Conservation (phyloP, 2,329 filamentous ascomycete species). For the Sordariomycetes sp. region DNA sequence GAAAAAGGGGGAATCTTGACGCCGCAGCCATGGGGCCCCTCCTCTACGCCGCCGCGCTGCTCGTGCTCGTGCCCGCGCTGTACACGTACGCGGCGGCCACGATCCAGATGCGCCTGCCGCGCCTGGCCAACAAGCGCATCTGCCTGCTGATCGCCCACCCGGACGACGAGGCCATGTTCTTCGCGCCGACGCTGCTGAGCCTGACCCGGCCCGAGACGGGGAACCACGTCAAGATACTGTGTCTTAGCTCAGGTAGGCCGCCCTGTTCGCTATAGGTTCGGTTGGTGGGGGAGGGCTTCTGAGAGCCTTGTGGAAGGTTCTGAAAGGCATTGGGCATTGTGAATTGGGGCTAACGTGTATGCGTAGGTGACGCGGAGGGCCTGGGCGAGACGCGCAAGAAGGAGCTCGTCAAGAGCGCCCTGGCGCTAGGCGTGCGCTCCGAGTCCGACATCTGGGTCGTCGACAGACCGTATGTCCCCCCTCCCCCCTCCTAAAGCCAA, state of each 20-base stretch:
- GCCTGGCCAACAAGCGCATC: constrained; percentile 72
- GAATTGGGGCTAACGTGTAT: constrained; percentile 7
- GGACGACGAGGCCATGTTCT: constrained; percentile 99
- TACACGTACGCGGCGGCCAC: constrained; percentile 40
- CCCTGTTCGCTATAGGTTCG: neutral
- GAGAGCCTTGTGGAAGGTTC: neutral
- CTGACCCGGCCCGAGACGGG: constrained; percentile 68
- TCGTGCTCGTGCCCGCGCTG: constrained; percentile 34
- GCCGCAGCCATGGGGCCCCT: constrained; percentile 7
- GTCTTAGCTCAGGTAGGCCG: constrained; percentile 65
- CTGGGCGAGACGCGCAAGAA: constrained; percentile 72
- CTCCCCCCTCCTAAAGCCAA: neutral
- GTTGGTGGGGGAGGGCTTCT: no score
- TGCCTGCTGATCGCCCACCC: constrained; percentile 92
- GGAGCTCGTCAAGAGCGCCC: constrained; percentile 73
- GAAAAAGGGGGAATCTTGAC: neutral
- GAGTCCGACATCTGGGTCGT: constrained; percentile 79
- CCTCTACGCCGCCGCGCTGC: constrained; percentile 17
- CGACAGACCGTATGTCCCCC: constrained; percentile 53
- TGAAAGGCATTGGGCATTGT: neutral
- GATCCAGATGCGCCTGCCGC: constrained; percentile 47
- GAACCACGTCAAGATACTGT: constrained; percentile 91
- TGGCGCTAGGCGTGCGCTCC: constrained; percentile 61
- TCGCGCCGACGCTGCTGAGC: constrained; percentile 78
- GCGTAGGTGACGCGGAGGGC: constrained; percentile 69